Evolutionary conservation across 108 stramenopile genomes (phyloP), one percentile per base, ranked within the genome.

Genomic region (Fistulifera solaris): DNA sequence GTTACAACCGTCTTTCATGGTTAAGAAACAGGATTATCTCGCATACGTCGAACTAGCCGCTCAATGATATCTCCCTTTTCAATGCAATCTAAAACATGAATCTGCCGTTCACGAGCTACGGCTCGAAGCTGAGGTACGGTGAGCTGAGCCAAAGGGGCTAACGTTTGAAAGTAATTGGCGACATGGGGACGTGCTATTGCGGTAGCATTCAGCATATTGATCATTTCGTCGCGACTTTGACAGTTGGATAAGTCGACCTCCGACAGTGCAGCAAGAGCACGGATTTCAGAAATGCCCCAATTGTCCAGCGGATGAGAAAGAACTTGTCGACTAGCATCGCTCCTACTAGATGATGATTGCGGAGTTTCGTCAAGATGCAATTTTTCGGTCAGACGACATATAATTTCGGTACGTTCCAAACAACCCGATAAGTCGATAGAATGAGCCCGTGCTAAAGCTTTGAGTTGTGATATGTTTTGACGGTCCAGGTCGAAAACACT

Each of bases 11-110:
- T n/a, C 8, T 35, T 8, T 35, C 31, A 35, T 8, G 31, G 3
- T 35, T 35, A 3, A 35, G 8, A 35, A 35, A 35, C 3, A 35
- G 31, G 8, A 35, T 35, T 35, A 35, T 8, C 8, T 8, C 31
- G 31, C 31, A 35, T 35, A 8, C 31, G 3, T 35, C 8, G 31
- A 4, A 57, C 56, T 4, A 77, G 48, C 1, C 63, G 59, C 15
- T 61, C 60, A 25, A 77, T 67, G 40, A 78, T 74, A 42, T 82
- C 81, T 15, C 54, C 68, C 50, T 70, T 69, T 52, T 82, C 81
- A 26, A 82, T 45, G 47, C 74, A 75, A 59, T 70, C 71, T 7
- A 53, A 58, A 45, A 82, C 70, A 31, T 82, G 58, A 27, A 82
- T 61, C 6, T 44, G 53, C 46, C 65, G 54, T 16, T 64, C 65